Evolutionary conservation across 192 early-diverging fungal genomes (phyloP).

Genomic region (Piromyces finnis): DNA sequence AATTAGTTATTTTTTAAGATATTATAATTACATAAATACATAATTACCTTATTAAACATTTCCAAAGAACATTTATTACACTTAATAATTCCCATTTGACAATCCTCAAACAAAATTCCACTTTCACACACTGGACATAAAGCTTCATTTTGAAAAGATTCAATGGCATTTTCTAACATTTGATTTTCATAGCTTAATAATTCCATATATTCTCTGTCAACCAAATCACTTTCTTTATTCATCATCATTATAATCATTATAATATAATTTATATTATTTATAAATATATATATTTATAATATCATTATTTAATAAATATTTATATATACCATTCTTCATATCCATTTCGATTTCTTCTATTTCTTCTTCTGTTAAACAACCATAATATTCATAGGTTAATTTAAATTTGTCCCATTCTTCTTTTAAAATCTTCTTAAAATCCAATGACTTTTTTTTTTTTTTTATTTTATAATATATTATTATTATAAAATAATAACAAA

Average conservation of each 20-base stretch:
- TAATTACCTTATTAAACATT: neutral
- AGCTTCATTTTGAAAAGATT: neutral
- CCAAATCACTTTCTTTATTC: neutral
- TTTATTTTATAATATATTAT: too few relatives aligned
- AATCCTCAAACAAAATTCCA: neutral
- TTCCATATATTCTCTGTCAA: neutral
- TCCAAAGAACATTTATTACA: neutral
- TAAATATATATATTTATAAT: too few relatives aligned
- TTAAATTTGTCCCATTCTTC: neutral
- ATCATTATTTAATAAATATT: too few relatives aligned
- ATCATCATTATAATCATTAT: too few relatives aligned
- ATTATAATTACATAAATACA: too few relatives aligned
- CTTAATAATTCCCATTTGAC: neutral
- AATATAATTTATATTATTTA: too few relatives aligned
- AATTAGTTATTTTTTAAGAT: too few relatives aligned
- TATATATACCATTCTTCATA: neutral
- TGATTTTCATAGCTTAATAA: neutral
- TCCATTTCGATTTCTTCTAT: neutral
- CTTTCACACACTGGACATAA: neutral
- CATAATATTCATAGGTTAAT: neutral
- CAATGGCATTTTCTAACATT: neutral
- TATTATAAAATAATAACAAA: too few relatives aligned
- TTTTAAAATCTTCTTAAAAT: neutral
- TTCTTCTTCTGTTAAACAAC: neutral
- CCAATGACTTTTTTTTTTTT: neutral